phyloP scores from a whole-genome alignment of 345 rosid genomes.

The Acer negundo region DNA sequence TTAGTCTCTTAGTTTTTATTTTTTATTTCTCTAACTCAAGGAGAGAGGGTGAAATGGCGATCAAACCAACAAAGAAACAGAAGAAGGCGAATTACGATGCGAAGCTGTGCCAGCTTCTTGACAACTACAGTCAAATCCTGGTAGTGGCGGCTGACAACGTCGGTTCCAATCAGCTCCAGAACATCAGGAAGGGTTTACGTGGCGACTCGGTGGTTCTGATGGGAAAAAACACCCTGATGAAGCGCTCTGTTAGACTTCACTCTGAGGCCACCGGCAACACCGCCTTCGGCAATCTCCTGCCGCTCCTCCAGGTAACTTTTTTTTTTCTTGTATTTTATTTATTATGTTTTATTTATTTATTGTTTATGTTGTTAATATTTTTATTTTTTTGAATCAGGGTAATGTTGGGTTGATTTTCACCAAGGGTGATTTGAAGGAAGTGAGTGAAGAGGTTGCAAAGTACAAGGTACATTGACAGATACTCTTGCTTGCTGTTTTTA shows the following conservation, averaged over 20 bases:
- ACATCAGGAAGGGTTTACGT: slow-evolving; percentile 71
- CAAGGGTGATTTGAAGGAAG: slow-evolving; percentile 97
- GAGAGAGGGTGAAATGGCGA: slow-evolving; percentile 27
- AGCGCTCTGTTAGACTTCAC: slow-evolving; percentile 72
- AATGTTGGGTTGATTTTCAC: slow-evolving; percentile 96
- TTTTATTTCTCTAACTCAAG: not conserved
- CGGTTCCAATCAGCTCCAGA: slow-evolving; percentile 93
- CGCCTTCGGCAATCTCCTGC: slow-evolving; percentile 58
- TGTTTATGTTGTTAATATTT: not conserved
- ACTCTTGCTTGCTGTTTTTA: not conserved
- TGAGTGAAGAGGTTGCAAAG: slow-evolving; percentile 90
- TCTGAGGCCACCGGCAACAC: slow-evolving; percentile 73
- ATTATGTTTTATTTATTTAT: not conserved
- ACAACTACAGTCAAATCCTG: slow-evolving; percentile 79
- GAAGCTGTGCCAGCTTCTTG: slow-evolving; percentile 73
- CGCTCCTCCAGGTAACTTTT: slow-evolving; percentile 57
- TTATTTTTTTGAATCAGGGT: slow-evolving; percentile 38
- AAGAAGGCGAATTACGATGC: slow-evolving; percentile 83
- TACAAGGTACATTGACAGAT: slow-evolving; percentile 61
- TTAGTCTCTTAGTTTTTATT: not conserved
- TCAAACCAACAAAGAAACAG: slow-evolving; percentile 62
- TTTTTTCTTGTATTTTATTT: not conserved
- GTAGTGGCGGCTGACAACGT: slow-evolving; percentile 85
- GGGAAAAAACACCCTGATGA: slow-evolving; percentile 99
- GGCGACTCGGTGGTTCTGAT: slow-evolving; percentile 83